Evolutionary conservation across 129 eudicot species (phyloP).

Genomic region (Pittosporum tobira): DNA sequence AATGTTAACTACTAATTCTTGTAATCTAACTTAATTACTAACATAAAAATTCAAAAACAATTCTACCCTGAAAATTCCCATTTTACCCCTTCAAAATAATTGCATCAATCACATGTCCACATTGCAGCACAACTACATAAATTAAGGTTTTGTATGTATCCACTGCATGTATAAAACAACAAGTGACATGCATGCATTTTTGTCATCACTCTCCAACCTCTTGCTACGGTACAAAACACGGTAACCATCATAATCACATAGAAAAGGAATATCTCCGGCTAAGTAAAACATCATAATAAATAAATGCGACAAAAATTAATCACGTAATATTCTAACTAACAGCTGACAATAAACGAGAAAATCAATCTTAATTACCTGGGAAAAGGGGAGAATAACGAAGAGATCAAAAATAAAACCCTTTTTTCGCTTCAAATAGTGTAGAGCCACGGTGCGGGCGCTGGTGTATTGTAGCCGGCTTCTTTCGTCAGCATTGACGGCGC

Average conservation of each 20-base stretch:
- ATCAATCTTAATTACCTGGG: too few species aligned
- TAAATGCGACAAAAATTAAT: too few species aligned
- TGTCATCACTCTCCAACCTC: slow-evolving; percentile 3
- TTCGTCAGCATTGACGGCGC: slow-evolving; percentile 2
- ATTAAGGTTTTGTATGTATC: not conserved
- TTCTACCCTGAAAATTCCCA: not conserved
- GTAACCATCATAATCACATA: not conserved
- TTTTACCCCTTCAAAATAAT: not conserved
- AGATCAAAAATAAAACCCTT: too few species aligned
- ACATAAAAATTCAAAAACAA: not conserved
- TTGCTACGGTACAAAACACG: not conserved
- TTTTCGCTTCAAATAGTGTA: slow-evolving; percentile 42
- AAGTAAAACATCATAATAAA: too few species aligned
- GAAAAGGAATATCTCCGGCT: too few species aligned
- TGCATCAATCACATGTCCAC: slow-evolving; percentile 20
- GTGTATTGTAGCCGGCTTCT: slow-evolving; percentile 7
- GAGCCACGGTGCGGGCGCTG: slow-evolving; percentile 25
- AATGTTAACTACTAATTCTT: too few species aligned
- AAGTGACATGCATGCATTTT: slow-evolving; percentile 8
- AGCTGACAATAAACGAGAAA: too few species aligned
- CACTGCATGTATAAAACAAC: slow-evolving; percentile 17
- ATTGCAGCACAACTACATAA: not conserved
- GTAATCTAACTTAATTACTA: too few species aligned
- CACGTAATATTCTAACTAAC: too few species aligned
- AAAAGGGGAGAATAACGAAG: too few species aligned